Conservation (phyloP, 306 rosid species). For the Vigna hirtella region DNA sequence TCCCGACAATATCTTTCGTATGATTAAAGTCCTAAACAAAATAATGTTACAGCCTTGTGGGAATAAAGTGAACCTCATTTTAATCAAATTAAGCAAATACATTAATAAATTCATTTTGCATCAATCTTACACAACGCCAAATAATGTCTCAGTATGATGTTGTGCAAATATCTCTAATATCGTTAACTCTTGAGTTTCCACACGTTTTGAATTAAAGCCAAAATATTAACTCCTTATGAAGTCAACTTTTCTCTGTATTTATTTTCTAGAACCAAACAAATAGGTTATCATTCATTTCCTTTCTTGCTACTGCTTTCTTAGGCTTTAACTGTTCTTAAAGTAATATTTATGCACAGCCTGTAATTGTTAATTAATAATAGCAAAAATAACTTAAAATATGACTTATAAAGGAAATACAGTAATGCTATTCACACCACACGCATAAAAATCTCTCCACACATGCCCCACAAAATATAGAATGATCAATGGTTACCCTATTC, state of each 20-base stretch:
- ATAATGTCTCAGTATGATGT: no score
- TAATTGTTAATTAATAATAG: no score
- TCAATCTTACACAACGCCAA: no score
- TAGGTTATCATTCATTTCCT: no score
- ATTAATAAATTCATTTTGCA: no score
- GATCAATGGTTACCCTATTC: neutral
- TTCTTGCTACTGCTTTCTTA: no score
- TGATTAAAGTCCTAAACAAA: neutral
- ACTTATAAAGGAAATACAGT: neutral
- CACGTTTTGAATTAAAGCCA: no score
- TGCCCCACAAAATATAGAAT: conserved; percentile 10
- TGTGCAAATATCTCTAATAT: no score
- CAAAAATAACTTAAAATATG: neutral
- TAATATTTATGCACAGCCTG: neutral
- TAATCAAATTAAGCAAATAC: neutral
- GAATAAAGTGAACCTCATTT: neutral
- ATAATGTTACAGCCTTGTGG: neutral
- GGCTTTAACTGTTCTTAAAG: neutral
- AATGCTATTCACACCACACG: neutral
- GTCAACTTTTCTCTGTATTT: no score
- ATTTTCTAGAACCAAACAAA: no score
- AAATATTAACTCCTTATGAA: no score
- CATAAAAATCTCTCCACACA: neutral
- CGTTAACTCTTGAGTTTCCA: no score
- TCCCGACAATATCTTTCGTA: conserved; percentile 45